These are phyloP conservation scores for Inga leiocalycina DNA, from an alignment of 306 rosid genomes.

Conservation along the genomic window DNA sequence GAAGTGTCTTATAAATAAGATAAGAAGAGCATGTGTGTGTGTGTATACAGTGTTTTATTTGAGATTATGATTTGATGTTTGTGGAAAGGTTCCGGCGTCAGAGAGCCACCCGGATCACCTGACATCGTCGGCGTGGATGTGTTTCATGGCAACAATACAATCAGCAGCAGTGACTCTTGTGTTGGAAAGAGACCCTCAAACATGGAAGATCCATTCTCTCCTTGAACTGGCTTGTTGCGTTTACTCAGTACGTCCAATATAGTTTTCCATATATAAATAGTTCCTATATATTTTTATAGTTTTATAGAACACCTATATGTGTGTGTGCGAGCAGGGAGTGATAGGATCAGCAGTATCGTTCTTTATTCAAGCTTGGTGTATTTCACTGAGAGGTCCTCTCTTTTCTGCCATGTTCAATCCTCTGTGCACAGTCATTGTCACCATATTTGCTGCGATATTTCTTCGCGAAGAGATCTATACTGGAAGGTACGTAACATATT, in stretches of 20 bases:
- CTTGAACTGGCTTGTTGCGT: slow-evolving; percentile 33
- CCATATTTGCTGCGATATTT: not conserved
- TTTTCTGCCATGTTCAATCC: not conserved
- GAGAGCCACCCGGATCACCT: slow-evolving; percentile 53
- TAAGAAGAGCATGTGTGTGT: too few relatives aligned
- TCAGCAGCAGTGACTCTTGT: slow-evolving; percentile 35
- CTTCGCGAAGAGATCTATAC: not conserved
- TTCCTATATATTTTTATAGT: not conserved
- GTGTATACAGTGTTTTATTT: too few relatives aligned
- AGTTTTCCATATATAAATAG: too few relatives aligned
- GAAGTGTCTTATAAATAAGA: too few relatives aligned
- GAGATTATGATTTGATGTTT: not conserved
- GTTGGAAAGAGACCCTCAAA: slow-evolving; percentile 36
- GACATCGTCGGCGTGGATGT: slow-evolving; percentile 64
- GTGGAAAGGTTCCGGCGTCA: slow-evolving; percentile 50
- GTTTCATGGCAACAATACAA: slow-evolving; percentile 52
- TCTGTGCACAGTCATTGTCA: not conserved
- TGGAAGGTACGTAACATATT: not conserved
- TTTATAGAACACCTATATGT: not conserved
- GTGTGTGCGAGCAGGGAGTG: slow-evolving; percentile 42
- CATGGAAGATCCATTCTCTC: slow-evolving; percentile 49
- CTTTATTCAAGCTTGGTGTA: not conserved
- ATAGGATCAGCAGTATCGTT: slow-evolving; percentile 49
- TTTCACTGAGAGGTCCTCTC: not conserved
- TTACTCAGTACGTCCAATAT: slow-evolving; percentile 23